Evolutionary conservation across 306 rosid genomes (phyloP).

Genomic region (Rubus idaeus): DNA sequence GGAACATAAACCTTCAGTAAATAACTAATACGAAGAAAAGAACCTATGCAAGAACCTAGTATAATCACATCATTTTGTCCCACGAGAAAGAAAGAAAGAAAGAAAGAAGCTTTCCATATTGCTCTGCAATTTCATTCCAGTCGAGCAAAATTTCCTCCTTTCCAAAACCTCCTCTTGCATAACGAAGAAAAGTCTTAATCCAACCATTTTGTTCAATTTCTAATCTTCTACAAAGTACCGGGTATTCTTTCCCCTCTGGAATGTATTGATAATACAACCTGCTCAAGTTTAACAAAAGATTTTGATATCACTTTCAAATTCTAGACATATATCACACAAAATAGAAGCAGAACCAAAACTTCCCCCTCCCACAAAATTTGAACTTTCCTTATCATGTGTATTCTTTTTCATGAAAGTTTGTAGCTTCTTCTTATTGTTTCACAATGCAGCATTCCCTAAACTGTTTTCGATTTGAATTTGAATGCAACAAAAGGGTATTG

Average conservation of each 20-base stretch:
- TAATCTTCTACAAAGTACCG: constrained; percentile 70
- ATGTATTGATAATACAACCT: constrained; percentile 91
- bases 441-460: neutral
- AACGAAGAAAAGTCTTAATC: constrained; percentile 36
- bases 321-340: neutral
- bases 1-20: neutral
- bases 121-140: constrained; percentile 85
- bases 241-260: constrained; percentile 91
- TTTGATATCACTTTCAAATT: neutral
- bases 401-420: neutral
- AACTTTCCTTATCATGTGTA: neutral
- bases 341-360: neutral
- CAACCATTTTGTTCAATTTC: constrained; percentile 37
- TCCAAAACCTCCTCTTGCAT: constrained; percentile 34
- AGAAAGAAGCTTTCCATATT: constrained; percentile 54
- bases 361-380: neutral
- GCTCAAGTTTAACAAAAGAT: constrained; percentile 16
- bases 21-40: neutral
- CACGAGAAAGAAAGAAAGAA: neutral
- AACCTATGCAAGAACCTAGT: no score
- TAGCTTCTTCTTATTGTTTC: neutral
- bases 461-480: neutral
- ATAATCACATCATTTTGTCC: no score
- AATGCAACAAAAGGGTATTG: neutral
- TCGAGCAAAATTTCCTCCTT: constrained; percentile 72